Evolutionary conservation across 164 flowering plant species (phyloP).

Genomic region (Magnolia sinica): DNA sequence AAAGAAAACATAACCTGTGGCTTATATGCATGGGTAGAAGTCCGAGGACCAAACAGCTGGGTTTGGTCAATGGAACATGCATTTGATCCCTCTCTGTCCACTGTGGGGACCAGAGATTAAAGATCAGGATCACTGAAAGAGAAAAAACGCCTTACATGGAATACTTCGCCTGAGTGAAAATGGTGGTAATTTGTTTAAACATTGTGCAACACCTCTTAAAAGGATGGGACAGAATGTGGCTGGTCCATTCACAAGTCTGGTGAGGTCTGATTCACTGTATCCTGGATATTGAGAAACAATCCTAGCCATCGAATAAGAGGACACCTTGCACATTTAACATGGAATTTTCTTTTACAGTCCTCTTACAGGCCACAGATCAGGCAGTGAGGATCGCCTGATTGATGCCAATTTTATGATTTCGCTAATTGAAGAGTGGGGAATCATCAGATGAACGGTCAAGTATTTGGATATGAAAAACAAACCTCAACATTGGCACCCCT

Average conservation of each 20-base stretch:
- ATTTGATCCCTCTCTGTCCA: not conserved
- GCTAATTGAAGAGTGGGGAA: not conserved
- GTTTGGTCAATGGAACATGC: not conserved
- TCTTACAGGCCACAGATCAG: not conserved
- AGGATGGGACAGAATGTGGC: not conserved
- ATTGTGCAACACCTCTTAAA: not conserved
- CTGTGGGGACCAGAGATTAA: not conserved
- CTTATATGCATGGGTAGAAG: not conserved
- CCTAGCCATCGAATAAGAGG: not conserved
- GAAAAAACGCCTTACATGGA: not conserved
- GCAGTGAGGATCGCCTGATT: not conserved
- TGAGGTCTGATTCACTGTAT: not conserved
- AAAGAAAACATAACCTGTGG: not conserved
- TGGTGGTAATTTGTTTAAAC: not conserved
- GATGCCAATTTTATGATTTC: not conserved
- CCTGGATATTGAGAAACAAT: not conserved
- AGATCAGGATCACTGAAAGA: not conserved
- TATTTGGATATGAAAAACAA: not conserved
- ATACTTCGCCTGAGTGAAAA: not conserved
- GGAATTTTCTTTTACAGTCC: not conserved
- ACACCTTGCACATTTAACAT: not conserved
- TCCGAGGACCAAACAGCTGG: not conserved
- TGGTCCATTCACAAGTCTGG: not conserved
- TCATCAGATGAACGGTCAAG: not conserved
- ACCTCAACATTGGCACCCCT: constrained; percentile 74